phyloP scores from a whole-genome alignment of 2,329 filamentous ascomycete genomes.

The Trichoderma brevicompactum region DNA sequence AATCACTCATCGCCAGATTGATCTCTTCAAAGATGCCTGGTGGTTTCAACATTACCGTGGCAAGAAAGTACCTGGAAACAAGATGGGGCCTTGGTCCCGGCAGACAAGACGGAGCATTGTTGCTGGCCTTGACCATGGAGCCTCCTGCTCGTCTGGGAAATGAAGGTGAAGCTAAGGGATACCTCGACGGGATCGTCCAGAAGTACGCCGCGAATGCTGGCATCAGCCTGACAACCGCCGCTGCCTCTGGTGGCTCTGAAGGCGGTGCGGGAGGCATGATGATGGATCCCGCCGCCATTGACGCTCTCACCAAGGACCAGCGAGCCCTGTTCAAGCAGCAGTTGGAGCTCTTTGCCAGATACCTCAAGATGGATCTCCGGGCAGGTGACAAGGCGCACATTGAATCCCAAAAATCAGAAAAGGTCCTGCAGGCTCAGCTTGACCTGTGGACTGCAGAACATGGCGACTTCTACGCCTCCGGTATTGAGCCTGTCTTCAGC shows the following conservation, averaged over 20 bases:
- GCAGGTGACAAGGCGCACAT: slow-evolving; percentile 95
- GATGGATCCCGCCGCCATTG: slow-evolving; percentile 98
- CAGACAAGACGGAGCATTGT: slow-evolving; percentile 86
- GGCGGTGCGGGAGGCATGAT: slow-evolving; percentile 86
- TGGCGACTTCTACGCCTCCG: slow-evolving; percentile 92
- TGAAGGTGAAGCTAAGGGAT: slow-evolving; percentile 88
- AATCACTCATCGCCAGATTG: slow-evolving; percentile 87
- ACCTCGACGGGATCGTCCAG: slow-evolving; percentile 83
- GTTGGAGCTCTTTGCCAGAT: slow-evolving; percentile 90
- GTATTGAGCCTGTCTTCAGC: slow-evolving; percentile 93
- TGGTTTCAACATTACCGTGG: slow-evolving; percentile 97
- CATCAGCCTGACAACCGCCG: slow-evolving; percentile 78
- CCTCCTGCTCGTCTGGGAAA: slow-evolving; percentile 85
- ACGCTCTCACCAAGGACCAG: slow-evolving; percentile 97
- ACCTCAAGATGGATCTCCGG: slow-evolving; percentile 95
- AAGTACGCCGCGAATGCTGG: slow-evolving; percentile 87
- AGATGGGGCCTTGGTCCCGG: slow-evolving; percentile 87
- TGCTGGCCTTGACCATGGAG: slow-evolving; percentile 91
- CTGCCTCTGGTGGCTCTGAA: slow-evolving; percentile 73
- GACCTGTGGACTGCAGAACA: slow-evolving; percentile 96
- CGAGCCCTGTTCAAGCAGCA: slow-evolving; percentile 97
- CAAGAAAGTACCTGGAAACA: slow-evolving; percentile 92
- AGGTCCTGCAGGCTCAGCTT: slow-evolving; percentile 86
- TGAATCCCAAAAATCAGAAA: slow-evolving; percentile 80
- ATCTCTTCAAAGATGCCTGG: slow-evolving; percentile 99